Percentiles rank a stretch among this genome's conserved stretches.
These are phyloP conservation scores for Vinca minor DNA, from an alignment of 257 asterid species.

Conservation along the genomic window DNA sequence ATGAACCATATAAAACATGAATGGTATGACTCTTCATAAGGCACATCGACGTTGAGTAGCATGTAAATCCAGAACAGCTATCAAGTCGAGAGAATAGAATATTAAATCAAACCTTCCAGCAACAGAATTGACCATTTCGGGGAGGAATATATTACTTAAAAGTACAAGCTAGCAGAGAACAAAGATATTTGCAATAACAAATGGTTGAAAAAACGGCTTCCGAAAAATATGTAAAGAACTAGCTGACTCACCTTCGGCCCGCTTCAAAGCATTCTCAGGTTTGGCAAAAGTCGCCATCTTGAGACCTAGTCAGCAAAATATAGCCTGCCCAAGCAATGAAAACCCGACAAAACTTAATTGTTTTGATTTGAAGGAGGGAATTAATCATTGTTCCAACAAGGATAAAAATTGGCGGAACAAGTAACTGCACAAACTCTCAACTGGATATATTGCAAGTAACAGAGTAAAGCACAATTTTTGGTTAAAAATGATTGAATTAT, in stretches of 20 bases:
- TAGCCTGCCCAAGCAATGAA: slow-evolving; percentile 5
- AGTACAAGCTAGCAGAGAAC: background rate
- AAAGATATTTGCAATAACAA: background rate
- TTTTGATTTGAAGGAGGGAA: background rate
- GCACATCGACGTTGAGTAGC: background rate
- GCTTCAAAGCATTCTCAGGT: slow-evolving; percentile 52
- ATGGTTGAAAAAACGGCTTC: background rate
- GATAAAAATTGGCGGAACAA: too few species aligned
- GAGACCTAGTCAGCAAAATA: background rate
- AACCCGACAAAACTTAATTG: background rate
- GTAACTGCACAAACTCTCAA: background rate
- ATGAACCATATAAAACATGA: background rate
- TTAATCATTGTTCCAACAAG: background rate
- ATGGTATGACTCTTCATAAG: background rate
- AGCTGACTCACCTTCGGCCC: slow-evolving; percentile 40
- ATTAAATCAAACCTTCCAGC: background rate
- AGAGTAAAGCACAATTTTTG: background rate
- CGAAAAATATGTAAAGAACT: background rate
- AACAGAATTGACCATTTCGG: background rate
- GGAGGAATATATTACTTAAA: background rate
- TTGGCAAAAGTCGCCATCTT: slow-evolving; percentile 38
- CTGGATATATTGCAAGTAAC: background rate
- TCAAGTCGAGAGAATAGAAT: background rate
- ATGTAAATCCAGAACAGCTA: background rate
- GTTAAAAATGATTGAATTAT: background rate